phyloP scores from a whole-genome alignment of 1,139 yeast genomes.

The Pichia sp. region DNA sequence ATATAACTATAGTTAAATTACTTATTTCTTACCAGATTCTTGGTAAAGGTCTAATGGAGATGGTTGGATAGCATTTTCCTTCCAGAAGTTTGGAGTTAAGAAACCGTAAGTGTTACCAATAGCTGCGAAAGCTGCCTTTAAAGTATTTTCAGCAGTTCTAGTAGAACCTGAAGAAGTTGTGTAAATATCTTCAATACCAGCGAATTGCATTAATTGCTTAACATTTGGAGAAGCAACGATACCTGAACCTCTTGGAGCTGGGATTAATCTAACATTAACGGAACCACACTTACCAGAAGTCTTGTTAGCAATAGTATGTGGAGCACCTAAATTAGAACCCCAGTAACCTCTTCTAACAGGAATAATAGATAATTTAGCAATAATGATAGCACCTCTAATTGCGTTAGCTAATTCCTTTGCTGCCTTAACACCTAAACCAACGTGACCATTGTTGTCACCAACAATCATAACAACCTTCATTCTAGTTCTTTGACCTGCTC shows the following conservation, averaged over 20 bases:
- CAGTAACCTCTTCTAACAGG: slow-evolving; percentile 99
- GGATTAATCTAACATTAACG: slow-evolving; percentile 95
- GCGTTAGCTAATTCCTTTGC: slow-evolving; percentile 99
- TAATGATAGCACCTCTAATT: slow-evolving; percentile 98
- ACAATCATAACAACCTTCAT: slow-evolving; percentile 99
- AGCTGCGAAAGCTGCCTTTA: slow-evolving; percentile 99
- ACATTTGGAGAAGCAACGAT: slow-evolving; percentile 99
- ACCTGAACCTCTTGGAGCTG: slow-evolving; percentile 99
- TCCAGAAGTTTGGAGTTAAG: slow-evolving; percentile 99
- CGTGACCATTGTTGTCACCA: slow-evolving; percentile 99
- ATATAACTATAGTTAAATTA: not conserved
- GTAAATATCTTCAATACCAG: slow-evolving; percentile 99
- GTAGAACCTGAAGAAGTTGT: slow-evolving; percentile 98
- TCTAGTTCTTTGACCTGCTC: slow-evolving; percentile 99
- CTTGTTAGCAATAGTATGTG: slow-evolving; percentile 98
- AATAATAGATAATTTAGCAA: slow-evolving; percentile 96
- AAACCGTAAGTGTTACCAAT: slow-evolving; percentile 99
- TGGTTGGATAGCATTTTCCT: slow-evolving; percentile 71
- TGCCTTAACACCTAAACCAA: slow-evolving; percentile 99
- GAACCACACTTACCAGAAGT: slow-evolving; percentile 99
- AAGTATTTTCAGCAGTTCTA: slow-evolving; percentile 99
- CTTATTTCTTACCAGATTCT: slow-evolving; percentile 69
- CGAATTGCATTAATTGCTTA: slow-evolving; percentile 96
- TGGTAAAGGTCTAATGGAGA: slow-evolving; percentile 94
- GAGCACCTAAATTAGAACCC: slow-evolving; percentile 99